phyloP scores from a whole-genome alignment of 148 eudicot species.

The Cornus suecica region DNA sequence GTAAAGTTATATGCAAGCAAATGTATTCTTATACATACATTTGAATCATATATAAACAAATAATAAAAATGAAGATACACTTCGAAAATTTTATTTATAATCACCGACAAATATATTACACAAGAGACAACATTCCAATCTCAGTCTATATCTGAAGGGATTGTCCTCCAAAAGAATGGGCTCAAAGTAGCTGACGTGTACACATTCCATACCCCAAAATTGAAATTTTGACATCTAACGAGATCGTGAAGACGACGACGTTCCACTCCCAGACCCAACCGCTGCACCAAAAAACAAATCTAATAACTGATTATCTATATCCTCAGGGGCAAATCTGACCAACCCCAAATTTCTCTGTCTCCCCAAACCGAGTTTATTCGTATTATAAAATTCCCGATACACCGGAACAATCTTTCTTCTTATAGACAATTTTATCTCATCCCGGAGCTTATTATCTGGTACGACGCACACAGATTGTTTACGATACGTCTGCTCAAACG shows the following conservation, averaged over 20 bases:
- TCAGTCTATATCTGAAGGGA: not conserved
- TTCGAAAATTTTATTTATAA: not conserved
- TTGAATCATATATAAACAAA: too few relatives aligned
- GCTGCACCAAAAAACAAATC: constrained; percentile 30
- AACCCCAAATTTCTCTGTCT: constrained; percentile 21
- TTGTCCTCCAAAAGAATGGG: not conserved
- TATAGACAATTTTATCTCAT: constrained; percentile 52
- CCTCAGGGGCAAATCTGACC: constrained; percentile 41
- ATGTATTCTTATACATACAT: too few relatives aligned
- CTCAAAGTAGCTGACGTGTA: not conserved
- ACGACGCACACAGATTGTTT: constrained; percentile 57
- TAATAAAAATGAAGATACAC: too few relatives aligned
- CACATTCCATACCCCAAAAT: not conserved
- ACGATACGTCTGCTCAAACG: constrained; percentile 53
- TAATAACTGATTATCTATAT: constrained; percentile 28
- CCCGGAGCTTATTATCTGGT: constrained; percentile 57
- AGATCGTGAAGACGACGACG: constrained; percentile 10
- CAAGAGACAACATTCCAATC: not conserved
- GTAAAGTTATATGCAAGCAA: too few relatives aligned
- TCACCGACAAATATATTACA: not conserved
- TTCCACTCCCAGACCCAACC: constrained; percentile 9
- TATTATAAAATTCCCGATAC: constrained; percentile 50
- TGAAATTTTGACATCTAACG: not conserved
- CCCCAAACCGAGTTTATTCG: constrained; percentile 20
- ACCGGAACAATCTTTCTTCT: constrained; percentile 33